Evolutionary conservation across 768 basidiomycete genomes (phyloP), one percentile per base, ranked within the genome.

Genomic region (Sutorius australiensis): DNA sequence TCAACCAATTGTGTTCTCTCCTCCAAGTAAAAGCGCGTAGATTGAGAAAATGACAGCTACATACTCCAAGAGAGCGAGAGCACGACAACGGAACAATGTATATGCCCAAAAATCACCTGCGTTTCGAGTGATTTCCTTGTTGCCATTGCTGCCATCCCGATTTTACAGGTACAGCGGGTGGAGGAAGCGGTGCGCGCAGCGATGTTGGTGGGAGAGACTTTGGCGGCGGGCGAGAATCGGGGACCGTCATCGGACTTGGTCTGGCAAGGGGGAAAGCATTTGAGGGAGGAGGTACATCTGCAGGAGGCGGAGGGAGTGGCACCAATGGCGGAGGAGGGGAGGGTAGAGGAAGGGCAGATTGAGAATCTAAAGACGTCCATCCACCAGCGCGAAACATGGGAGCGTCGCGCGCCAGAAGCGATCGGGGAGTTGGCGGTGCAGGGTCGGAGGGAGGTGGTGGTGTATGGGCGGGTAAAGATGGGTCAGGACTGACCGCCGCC

Each of bases 331-430:
- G 33, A 5, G 65, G 62, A 48, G 66, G 54, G n/a, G 44, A 27
- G 12, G 54, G 58, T 32, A 61, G 46, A n/a, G 67, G 61, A 50
- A 64, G 64, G 14, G 57, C 47, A 3, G 64, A 33, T 32, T 67
- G 67, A 24, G 77, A 77, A 54, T 86, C 87, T 24, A 89, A 72
- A 33, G 81, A 80, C 9, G 85, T 81, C 81, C 83, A 87, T 16
- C 87, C 86, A 43, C 76, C 84, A 11, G 79, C 73, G 41, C 82
- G 76, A 65, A 86, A 87, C 10, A 72, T 58, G 16, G 83, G 77
- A 24, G 77, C 72, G 10, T 66, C 46, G 54, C 59, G 34, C 55
- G 51, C 27, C 3, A 31, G 39, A 44, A 59, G 53, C 5, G 57
- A 59, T 58, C 53, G 55, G 32, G 58, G 47, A 38, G 59, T 43